These are phyloP conservation scores for Fusarium praegraminearum DNA, from an alignment of 2,329 filamentous ascomycete species.

Conservation along the genomic window DNA sequence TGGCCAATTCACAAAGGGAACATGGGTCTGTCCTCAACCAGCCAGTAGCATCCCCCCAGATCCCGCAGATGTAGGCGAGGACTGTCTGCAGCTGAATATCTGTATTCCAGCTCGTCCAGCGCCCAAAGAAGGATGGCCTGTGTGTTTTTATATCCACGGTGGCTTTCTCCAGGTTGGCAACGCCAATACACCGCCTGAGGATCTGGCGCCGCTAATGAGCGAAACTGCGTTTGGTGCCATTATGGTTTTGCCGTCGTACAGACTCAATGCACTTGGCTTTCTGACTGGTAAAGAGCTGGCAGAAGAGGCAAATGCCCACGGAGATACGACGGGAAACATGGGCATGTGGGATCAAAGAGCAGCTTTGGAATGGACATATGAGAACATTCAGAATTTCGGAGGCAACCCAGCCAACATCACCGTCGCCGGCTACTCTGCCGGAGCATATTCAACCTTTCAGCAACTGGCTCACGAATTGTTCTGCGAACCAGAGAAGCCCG, in stretches of 20 bases:
- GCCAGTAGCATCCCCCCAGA: background rate
- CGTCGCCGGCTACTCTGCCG: background rate
- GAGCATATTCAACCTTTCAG: background rate
- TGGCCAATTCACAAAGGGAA: background rate
- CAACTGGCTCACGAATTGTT: background rate
- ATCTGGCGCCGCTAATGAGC: background rate
- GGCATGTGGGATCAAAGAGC: background rate
- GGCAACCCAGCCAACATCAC: background rate
- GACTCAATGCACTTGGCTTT: background rate
- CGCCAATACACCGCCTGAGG: background rate
- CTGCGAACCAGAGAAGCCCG: background rate
- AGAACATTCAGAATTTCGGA: background rate
- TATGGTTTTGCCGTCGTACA: background rate
- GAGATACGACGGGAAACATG: background rate
- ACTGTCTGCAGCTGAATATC: constrained; percentile 4
- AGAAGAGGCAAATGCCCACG: background rate
- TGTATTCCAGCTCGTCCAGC: background rate
- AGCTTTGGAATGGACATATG: background rate
- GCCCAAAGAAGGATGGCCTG: background rate
- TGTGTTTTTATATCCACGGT: background rate
- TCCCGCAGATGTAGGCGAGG: background rate
- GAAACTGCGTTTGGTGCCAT: background rate
- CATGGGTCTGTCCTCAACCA: background rate
- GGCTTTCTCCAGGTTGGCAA: background rate
- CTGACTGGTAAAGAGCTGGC: background rate